These are phyloP conservation scores for Hericium rajendrae DNA, from an alignment of 768 basidiomycete species.

Conservation along the genomic window DNA sequence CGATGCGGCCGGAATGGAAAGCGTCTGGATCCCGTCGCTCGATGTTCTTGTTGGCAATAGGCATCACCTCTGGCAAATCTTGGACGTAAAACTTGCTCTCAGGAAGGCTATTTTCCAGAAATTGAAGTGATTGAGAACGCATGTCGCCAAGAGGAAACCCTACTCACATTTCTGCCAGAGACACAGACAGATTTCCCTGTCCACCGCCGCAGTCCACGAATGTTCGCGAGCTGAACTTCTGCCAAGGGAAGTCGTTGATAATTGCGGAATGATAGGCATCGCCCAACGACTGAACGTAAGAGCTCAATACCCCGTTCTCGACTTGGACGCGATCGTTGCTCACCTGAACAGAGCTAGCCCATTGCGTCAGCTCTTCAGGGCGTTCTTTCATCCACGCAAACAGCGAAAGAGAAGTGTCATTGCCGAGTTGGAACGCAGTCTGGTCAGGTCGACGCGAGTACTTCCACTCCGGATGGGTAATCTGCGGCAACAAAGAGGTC, in stretches of 20 bases:
- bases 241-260: slow-evolving; percentile 3
- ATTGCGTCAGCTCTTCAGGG: slow-evolving; percentile 2
- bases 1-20: not conserved
- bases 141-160: not conserved
- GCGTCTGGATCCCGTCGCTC: not conserved
- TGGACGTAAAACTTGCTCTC: slow-evolving; percentile 1
- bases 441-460: slow-evolving; percentile 6
- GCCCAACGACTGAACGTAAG: not conserved
- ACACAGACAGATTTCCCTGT: slow-evolving; percentile 4
- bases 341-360: slow-evolving; percentile 4
- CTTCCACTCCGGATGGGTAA: slow-evolving; percentile 15
- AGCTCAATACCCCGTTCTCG: too few relatives aligned
- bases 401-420: slow-evolving; percentile 6
- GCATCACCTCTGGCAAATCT: slow-evolving; percentile 6
- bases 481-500: slow-evolving; percentile 1
- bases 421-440: slow-evolving; percentile 8
- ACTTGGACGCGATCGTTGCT: not conserved
- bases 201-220: slow-evolving; percentile 5
- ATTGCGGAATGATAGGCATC: slow-evolving; percentile 3
- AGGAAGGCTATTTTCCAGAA: not conserved
- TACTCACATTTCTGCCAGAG: slow-evolving; percentile 3
- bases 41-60: slow-evolving; percentile 2
- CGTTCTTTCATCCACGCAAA: slow-evolving; percentile 10
- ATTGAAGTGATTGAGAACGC: not conserved
- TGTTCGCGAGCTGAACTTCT: not conserved